Conservation (phyloP, 129 eudicot genomes). For the Tagetes erecta region DNA sequence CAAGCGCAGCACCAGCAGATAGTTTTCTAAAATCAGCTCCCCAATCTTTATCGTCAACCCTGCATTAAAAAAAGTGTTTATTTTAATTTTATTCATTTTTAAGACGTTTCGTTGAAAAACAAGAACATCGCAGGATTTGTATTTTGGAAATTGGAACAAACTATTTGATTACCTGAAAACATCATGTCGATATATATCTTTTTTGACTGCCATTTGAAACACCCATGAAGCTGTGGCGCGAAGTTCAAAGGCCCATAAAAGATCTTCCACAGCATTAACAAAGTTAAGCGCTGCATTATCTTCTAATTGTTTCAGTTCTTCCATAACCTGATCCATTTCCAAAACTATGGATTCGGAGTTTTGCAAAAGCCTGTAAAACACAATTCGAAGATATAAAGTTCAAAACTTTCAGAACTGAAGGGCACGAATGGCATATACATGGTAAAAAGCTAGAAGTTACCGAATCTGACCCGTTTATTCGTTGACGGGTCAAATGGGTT, state of each 20-base stretch:
- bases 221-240: constrained; percentile 98
- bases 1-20: constrained; percentile 96
- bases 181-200: constrained; percentile 63
- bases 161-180: constrained; percentile 59
- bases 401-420: not conserved
- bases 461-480: not conserved
- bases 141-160: not conserved
- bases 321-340: constrained; percentile 60
- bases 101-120: not conserved
- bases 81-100: not conserved
- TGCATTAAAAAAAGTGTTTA: constrained; percentile 30
- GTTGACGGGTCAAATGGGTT: not conserved
- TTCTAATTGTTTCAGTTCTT: constrained; percentile 59
- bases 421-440: constrained; percentile 10
- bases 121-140: not conserved
- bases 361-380: constrained; percentile 63
- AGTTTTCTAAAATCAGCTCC: constrained; percentile 95
- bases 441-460: not conserved
- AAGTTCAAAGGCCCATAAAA: constrained; percentile 93
- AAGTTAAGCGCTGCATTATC: constrained; percentile 88
- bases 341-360: constrained; percentile 58
- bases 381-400: not conserved
- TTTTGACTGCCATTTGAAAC: constrained; percentile 88
- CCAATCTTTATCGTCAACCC: constrained; percentile 99
- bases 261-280: constrained; percentile 87